Percentiles rank a stretch among this genome's conserved stretches.
phyloP scores from a whole-genome alignment of 345 rosid species.

The Salix udensis region DNA sequence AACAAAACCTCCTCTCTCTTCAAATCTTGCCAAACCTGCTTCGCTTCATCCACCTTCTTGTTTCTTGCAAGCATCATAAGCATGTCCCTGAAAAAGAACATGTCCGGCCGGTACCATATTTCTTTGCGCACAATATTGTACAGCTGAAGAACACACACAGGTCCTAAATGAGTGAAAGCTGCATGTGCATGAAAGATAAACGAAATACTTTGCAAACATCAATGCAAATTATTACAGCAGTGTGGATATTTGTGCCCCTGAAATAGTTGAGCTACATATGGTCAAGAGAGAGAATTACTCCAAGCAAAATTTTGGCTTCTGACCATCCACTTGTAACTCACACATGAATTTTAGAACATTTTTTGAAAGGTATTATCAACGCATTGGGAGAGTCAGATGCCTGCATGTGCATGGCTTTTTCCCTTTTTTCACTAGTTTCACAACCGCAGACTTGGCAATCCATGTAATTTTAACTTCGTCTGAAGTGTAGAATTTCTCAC shows the following conservation, averaged over 20 bases:
- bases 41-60: conserved; percentile 57
- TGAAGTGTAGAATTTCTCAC: not conserved
- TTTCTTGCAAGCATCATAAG: conserved; percentile 90
- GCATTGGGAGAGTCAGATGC: not conserved
- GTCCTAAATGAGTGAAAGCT: not conserved
- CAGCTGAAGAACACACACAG: conserved; percentile 39
- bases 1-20: conserved; percentile 74
- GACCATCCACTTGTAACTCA: not conserved
- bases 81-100: conserved; percentile 91
- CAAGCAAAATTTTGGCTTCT: not conserved
- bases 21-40: conserved; percentile 73
- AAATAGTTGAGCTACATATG: not conserved
- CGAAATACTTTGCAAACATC: not conserved
- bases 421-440: not conserved
- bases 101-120: conserved; percentile 91
- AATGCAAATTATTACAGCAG: not conserved
- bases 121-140: conserved; percentile 79
- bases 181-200: not conserved
- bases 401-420: not conserved
- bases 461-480: not conserved
- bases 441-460: not conserved
- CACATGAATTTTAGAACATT: not conserved
- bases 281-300: not conserved
- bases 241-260: not conserved
- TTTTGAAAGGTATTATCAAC: not conserved